These are phyloP conservation scores for Melanomma pulvis-pyrius DNA, from an alignment of 495 filamentous ascomycete genomes.

Conservation along the genomic window DNA sequence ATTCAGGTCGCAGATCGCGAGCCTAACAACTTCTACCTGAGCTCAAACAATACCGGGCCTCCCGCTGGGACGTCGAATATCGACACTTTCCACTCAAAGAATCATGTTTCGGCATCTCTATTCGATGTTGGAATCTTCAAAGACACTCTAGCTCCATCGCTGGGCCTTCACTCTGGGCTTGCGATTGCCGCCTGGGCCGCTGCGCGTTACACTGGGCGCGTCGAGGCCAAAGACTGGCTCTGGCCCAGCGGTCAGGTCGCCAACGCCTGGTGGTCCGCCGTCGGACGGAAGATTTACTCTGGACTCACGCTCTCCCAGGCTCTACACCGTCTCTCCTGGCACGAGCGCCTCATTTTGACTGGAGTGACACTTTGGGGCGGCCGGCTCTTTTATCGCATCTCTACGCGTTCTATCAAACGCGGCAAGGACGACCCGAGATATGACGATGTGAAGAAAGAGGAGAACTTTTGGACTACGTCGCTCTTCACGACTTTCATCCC, in stretches of 20 bases:
- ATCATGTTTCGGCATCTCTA: constrained; percentile 28
- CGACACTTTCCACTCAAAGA: constrained; percentile 27
- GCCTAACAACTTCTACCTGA: constrained; percentile 30
- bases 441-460: constrained; percentile 51
- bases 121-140: constrained; percentile 53
- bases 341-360: constrained; percentile 55
- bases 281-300: constrained; percentile 50
- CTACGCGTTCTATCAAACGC: constrained; percentile 48
- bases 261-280: constrained; percentile 62
- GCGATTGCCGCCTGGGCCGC: constrained; percentile 53
- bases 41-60: constrained; percentile 20
- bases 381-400: constrained; percentile 57
- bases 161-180: constrained; percentile 52
- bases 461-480: constrained; percentile 57
- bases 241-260: constrained; percentile 58
- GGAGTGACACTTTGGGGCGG: constrained; percentile 60
- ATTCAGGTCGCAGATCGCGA: constrained; percentile 24
- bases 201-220: constrained; percentile 52
- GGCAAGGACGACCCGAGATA: constrained; percentile 61
- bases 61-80: neutral
- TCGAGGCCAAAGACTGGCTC: constrained; percentile 61
- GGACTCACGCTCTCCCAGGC: constrained; percentile 49
- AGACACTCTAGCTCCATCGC: constrained; percentile 56
- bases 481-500: constrained; percentile 56
- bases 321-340: constrained; percentile 51